phyloP scores from a whole-genome alignment of 75 land plant genomes.

The Isoetes taiwanensis region DNA sequence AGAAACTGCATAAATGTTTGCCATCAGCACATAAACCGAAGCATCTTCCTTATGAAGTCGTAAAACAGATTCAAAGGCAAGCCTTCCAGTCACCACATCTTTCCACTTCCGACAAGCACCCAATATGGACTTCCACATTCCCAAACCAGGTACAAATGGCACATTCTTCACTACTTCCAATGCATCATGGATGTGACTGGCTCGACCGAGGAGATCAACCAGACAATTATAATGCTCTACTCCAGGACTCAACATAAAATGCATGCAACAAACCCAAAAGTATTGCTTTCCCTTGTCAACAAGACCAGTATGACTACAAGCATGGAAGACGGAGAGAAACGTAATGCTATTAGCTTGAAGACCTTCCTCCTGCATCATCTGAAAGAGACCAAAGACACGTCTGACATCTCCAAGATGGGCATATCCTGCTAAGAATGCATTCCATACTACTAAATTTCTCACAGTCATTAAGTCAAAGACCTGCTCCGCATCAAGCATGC shows the following conservation, averaged over 20 bases:
- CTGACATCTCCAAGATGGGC: not conserved
- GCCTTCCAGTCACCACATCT: not conserved
- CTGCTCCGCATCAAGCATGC: not conserved
- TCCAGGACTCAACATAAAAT: no score
- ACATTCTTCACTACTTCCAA: slow-evolving; percentile 5
- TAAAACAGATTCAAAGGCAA: no score
- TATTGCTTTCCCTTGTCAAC: not conserved
- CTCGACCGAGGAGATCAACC: slow-evolving; percentile 14
- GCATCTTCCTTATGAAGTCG: no score
- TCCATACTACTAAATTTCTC: not conserved
- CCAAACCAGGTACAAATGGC: slow-evolving; percentile 6
- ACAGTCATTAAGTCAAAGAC: not conserved
- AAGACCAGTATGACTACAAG: not conserved
- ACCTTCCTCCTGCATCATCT: not conserved
- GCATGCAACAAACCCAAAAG: no score
- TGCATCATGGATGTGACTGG: slow-evolving; percentile 11
- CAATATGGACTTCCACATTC: not conserved
- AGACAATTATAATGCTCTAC: slow-evolving; percentile 15
- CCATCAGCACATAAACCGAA: no score
- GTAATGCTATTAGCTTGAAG: not conserved
- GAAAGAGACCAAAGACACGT: not conserved
- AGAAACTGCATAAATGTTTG: no score
- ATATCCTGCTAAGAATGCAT: not conserved
- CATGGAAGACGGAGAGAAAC: not conserved
- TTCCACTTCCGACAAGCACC: slow-evolving; percentile 6